Evolutionary conservation across 2,329 filamentous ascomycete species (phyloP), one percentile per base, ranked within the genome.

Genomic region (Sclerotiophoma versabilis): DNA sequence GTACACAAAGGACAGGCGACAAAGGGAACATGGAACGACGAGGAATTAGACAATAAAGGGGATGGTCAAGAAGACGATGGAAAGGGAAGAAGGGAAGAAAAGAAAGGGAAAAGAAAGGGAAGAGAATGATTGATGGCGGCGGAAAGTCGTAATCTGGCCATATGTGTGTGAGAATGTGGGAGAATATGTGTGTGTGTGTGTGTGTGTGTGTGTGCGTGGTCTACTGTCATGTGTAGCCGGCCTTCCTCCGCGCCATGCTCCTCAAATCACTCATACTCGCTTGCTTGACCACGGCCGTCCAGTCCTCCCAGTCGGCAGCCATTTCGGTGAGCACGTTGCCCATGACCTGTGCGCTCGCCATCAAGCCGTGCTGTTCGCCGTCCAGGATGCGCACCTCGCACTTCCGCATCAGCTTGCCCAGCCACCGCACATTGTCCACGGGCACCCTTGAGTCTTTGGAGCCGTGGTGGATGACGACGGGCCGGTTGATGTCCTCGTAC

Each of bases 291-390:
- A 74, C 64, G 3, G 60, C 66, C 6, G 68, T 73, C 74, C 74
- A 77, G 41, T 77, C 73, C 50, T 74, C 70, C 93, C 93, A 98
- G 74, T 98, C 95, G 63, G 87, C 87, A 46, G 91, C 90, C 68
- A 99, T 96, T 77, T 99, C 95, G 75, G 92, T 93, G 29, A 99
- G 79, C n/a, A 98, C 90, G 17, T 88, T 87, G 36, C 92, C 91
- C 95, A 99, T 99, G 37, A 98, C 93, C 12, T 82, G 81, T 0
- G 95, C 93, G 63, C 89, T 96, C 0, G 95, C 95, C 95, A 99
- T 99, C 20, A 99, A 79, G 0, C 95, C 93, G 71, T 99, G 95
- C 3, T 93, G 92, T 74, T 99, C 93, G 5, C 91, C 92, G 63
- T 96, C 90, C 3, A 99, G 81, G 5, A 98, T 87, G 5, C 93